These are phyloP conservation scores for Tolypocladium pustulatum DNA, from an alignment of 2,329 filamentous ascomycete genomes.

Conservation along the genomic window DNA sequence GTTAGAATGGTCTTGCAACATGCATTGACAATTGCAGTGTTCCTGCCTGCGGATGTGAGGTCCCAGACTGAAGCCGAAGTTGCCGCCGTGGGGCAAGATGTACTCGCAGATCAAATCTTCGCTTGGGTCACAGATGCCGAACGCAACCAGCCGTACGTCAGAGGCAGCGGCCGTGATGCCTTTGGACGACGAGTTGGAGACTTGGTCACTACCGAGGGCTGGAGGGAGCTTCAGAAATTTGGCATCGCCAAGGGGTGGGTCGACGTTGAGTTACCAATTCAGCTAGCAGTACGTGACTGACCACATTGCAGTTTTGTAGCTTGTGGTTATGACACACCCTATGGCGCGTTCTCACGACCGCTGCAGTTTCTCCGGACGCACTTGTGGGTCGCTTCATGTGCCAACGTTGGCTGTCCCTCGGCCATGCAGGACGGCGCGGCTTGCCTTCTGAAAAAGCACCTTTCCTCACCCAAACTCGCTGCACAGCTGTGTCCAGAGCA, in stretches of 20 bases:
- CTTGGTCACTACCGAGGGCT: slow-evolving; percentile 55
- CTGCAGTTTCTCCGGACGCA: slow-evolving; percentile 49
- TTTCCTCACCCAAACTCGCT: slow-evolving; percentile 19
- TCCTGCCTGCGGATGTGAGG: slow-evolving; percentile 31
- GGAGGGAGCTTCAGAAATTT: slow-evolving; percentile 50
- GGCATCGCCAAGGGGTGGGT: slow-evolving; percentile 42
- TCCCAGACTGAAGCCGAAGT: slow-evolving; percentile 31
- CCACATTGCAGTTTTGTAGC: slow-evolving; percentile 35
- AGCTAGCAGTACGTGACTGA: neutral
- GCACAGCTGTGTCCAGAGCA: slow-evolving; percentile 16
- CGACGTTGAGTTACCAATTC: neutral
- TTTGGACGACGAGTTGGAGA: slow-evolving; percentile 51
- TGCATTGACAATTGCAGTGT: slow-evolving; percentile 26
- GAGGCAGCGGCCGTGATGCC: slow-evolving; percentile 43
- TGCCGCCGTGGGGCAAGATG: slow-evolving; percentile 36
- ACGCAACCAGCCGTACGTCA: slow-evolving; percentile 50
- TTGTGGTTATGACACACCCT: slow-evolving; percentile 45
- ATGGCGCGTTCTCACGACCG: slow-evolving; percentile 40
- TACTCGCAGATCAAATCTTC: slow-evolving; percentile 44
- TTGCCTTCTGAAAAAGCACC: slow-evolving; percentile 34
- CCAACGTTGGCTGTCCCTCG: slow-evolving; percentile 53
- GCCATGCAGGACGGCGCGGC: slow-evolving; percentile 58
- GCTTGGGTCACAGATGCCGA: slow-evolving; percentile 54
- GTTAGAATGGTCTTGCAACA: neutral
- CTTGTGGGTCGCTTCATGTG: slow-evolving; percentile 48